Percentiles rank a stretch among this genome's conserved stretches.
These are phyloP conservation scores for Xeromyces bisporus DNA, from an alignment of 495 filamentous ascomycete species.

Conservation along the genomic window DNA sequence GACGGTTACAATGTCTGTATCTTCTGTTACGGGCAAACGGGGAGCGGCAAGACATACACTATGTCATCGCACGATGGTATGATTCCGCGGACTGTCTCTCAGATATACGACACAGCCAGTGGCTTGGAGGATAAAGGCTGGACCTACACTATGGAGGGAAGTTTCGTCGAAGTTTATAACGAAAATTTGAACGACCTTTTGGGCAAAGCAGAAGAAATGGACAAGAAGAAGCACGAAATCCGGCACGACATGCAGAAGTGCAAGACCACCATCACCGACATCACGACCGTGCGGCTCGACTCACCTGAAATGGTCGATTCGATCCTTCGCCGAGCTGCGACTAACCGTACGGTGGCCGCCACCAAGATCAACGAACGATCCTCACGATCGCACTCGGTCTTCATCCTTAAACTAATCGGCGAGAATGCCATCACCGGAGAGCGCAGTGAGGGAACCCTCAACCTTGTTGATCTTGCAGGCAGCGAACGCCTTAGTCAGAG, in stretches of 20 bases:
- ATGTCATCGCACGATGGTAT: constrained; percentile 92
- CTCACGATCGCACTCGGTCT: constrained; percentile 87
- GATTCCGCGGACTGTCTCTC: constrained; percentile 82
- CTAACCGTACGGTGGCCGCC: constrained; percentile 80
- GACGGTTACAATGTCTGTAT: constrained; percentile 99
- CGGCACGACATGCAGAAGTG: constrained; percentile 65
- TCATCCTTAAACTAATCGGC: constrained; percentile 80
- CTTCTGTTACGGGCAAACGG: constrained; percentile 97
- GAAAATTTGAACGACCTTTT: constrained; percentile 90
- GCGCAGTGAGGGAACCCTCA: constrained; percentile 80
- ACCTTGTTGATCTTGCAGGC: constrained; percentile 89
- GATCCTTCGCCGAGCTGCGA: constrained; percentile 60
- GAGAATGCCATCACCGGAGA: constrained; percentile 67
- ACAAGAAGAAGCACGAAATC: constrained; percentile 84
- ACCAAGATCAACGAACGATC: constrained; percentile 93
- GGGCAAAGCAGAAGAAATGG: constrained; percentile 53
- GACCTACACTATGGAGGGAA: constrained; percentile 85
- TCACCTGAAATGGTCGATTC: constrained; percentile 58
- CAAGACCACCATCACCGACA: constrained; percentile 72
- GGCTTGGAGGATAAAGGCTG: constrained; percentile 78
- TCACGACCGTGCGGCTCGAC: constrained; percentile 64
- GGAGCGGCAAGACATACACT: constrained; percentile 89
- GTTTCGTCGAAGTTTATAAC: constrained; percentile 98
- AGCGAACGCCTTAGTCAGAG: constrained; percentile 81
- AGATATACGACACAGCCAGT: constrained; percentile 79